Base-by-base conservation (phyloP, 2,329 filamentous ascomycete genomes). In the Penicillium sp. region DNA sequence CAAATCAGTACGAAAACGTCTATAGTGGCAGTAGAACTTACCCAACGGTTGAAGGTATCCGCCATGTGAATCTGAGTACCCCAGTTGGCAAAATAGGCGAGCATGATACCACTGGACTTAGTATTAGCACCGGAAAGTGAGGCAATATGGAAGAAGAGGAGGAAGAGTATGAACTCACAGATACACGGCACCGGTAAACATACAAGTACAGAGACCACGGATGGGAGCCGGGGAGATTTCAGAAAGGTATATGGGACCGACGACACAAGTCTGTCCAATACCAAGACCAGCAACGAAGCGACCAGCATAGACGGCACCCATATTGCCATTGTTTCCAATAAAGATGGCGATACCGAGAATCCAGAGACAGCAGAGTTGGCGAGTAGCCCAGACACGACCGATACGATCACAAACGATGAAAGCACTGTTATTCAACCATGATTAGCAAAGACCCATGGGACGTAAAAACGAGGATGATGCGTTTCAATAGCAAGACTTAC, bases 51-150 rank as follows among this genome's bases (percentile, higher is more conserved):
- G 41, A 49, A 58, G 17, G 51, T 75, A 63, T 57, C 55, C 12
- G 44, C 39, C 51, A 68, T 81, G 68, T 82, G 78, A 42, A 82
- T 70, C 8, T 75, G 77, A 19, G 75, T 75, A 4, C 84, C 85
- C 70, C 85, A 87, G 70, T 84, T 87, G 53, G 86, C 84, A 68
- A 90, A 91, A 75, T 90, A 91, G 10, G 86, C 87, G 39, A 91
- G 78, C 72, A 91, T 87, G 60, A 90, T 89, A 45, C 88, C 89
- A 27, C 55, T 57, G 10, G 13, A 33, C 7, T 47, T 29, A 1
- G 19, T 2, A 23, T 57, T 49, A 57, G 49, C 21, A 39, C 25
- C 8, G 4, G 6, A 47, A 19, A 23, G 15, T 4, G 10, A 45
- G 19, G 1, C n/a, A 45, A 38, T 1, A 23, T 21, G 6, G 2